These are phyloP conservation scores for Aureobasidium subglaciale DNA, from an alignment of 2,329 filamentous ascomycete genomes.

Conservation along the genomic window DNA sequence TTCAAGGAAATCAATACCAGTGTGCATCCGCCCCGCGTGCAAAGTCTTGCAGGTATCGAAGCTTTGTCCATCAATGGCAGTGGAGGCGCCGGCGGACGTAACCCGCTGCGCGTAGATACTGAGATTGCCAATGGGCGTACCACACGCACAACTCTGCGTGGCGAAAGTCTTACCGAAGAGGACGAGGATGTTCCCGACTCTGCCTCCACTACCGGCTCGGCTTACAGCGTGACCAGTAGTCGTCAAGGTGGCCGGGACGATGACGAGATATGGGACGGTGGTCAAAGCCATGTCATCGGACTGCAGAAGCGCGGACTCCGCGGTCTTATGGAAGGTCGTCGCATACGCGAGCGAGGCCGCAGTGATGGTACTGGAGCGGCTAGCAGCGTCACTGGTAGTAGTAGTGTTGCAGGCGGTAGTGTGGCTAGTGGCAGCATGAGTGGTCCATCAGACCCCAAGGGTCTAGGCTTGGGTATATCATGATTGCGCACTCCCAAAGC, in stretches of 20 bases:
- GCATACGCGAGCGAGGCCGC: constrained; percentile 66
- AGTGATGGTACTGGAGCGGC: constrained; percentile 23
- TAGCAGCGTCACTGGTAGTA: background rate
- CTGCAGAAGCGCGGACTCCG: constrained; percentile 87
- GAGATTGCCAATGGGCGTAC: constrained; percentile 36
- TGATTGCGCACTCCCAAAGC: background rate
- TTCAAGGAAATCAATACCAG: constrained; percentile 38
- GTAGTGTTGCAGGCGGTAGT: background rate
- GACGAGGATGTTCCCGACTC: constrained; percentile 28
- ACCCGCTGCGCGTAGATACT: constrained; percentile 45
- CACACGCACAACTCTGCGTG: constrained; percentile 30
- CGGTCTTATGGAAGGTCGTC: constrained; percentile 87
- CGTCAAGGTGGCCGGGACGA: constrained; percentile 36
- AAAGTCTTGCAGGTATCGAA: constrained; percentile 38
- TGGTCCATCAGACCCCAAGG: background rate
- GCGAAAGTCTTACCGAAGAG: constrained; percentile 28
- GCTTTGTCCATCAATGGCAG: constrained; percentile 22
- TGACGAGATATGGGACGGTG: constrained; percentile 68
- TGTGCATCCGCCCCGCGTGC: constrained; percentile 36
- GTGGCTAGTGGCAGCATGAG: background rate
- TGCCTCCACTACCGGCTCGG: constrained; percentile 28
- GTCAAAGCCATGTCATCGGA: constrained; percentile 85
- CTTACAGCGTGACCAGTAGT: constrained; percentile 26
- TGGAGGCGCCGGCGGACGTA: constrained; percentile 21
- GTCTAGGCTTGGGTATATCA: constrained; percentile 16